phyloP scores from a whole-genome alignment of 805 yeast genomes.

The Ogataea saltuana region DNA sequence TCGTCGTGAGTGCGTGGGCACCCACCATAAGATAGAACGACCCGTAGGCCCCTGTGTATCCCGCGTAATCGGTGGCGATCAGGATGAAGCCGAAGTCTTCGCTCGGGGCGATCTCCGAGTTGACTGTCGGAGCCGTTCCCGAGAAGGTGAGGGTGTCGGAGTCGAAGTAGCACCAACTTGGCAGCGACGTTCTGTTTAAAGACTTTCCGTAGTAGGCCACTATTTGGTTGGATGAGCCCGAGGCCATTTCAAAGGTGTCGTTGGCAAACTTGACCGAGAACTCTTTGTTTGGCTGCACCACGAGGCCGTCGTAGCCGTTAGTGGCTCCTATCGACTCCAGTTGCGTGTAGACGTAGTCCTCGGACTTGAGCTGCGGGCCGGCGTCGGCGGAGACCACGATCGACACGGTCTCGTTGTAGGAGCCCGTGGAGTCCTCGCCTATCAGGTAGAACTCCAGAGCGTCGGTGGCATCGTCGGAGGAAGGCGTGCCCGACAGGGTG shows the following conservation, averaged over 20 bases:
- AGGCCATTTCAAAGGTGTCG: conserved; percentile 53
- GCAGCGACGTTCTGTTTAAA: conserved; percentile 82
- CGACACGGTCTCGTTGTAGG: conserved; percentile 50
- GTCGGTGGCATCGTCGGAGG: conserved; percentile 44
- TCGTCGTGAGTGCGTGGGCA: conserved; percentile 78
- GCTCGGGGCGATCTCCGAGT: conserved; percentile 88
- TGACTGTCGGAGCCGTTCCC: conserved; percentile 87
- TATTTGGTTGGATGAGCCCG: conserved; percentile 48
- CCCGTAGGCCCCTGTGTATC: conserved; percentile 70
- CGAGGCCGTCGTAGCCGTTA: conserved; percentile 73
- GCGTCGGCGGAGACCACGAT: conserved; percentile 60
- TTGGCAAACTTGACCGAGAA: conserved; percentile 67
- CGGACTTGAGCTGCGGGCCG: conserved; percentile 51
- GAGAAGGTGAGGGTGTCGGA: conserved; percentile 60
- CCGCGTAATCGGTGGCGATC: conserved; percentile 76
- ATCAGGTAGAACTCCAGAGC: conserved; percentile 50
- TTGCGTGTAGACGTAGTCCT: conserved; percentile 47
- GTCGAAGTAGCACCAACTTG: conserved; percentile 84
- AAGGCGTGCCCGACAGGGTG: conserved; percentile 70
- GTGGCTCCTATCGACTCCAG: conserved; percentile 69
- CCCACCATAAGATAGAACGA: conserved; percentile 78
- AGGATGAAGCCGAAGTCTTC: conserved; percentile 65
- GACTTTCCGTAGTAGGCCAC: conserved; percentile 79
- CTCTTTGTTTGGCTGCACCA: conserved; percentile 65
- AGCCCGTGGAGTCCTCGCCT: conserved; percentile 66